Percentiles rank a stretch among this genome's conserved stretches.
Conservation (phyloP, 139 green algal genomes). For the Coccomyxa sp. region DNA sequence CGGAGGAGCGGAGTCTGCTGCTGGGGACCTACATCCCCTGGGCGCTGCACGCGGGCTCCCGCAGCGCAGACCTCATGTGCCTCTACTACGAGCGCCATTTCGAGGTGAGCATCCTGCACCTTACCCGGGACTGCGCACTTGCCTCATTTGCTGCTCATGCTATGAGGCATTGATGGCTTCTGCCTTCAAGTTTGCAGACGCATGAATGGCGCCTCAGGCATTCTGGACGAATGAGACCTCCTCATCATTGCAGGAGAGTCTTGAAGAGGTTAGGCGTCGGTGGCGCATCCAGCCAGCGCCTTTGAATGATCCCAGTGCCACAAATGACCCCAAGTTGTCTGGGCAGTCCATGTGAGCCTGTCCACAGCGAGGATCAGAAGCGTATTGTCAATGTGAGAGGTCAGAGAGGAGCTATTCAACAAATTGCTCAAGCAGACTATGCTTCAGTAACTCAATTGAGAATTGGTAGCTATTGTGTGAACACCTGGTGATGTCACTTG, state of each 20-base stretch:
- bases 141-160: neutral
- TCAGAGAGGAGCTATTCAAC: too few species aligned
- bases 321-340: too few species aligned
- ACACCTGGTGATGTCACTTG: too few species aligned
- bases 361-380: too few species aligned
- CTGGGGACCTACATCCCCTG: constrained; percentile 74
- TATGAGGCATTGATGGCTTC: neutral
- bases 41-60: constrained; percentile 73
- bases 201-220: neutral
- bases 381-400: too few species aligned
- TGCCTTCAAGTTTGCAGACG: neutral
- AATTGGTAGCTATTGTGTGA: too few species aligned
- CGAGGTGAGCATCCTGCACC: constrained; percentile 29
- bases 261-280: constrained; percentile 56
- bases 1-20: constrained; percentile 52
- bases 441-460: too few species aligned
- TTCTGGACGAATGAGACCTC: neutral
- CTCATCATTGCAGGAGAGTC: constrained; percentile 36
- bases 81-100: constrained; percentile 89
- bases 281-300: constrained; percentile 71
- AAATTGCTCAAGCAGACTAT: too few species aligned
- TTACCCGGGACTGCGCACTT: neutral
- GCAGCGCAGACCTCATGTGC: constrained; percentile 76
- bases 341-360: too few species aligned
- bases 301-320: constrained; percentile 2